Evolutionary conservation across 305 asterid species (phyloP).

Genomic region (Fraxinus platypoda): DNA sequence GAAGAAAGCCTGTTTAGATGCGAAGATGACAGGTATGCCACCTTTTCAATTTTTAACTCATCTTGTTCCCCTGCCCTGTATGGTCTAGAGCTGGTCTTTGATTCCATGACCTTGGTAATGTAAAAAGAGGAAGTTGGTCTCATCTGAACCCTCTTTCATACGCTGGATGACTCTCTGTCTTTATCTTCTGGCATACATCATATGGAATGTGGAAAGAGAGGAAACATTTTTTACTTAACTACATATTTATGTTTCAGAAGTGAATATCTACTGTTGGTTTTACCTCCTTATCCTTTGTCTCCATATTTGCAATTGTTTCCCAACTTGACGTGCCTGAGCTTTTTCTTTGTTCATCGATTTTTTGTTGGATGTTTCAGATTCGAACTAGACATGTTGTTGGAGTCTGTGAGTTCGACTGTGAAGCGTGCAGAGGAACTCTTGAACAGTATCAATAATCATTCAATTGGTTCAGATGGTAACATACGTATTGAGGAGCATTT

Average conservation of each 20-base stretch:
- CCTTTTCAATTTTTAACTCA: not conserved
- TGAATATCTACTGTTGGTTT: not conserved
- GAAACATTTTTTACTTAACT: not conserved
- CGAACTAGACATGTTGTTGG: conserved; percentile 97
- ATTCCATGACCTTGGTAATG: not conserved
- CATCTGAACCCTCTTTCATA: not conserved
- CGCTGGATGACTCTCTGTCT: not conserved
- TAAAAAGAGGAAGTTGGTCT: conserved; percentile 3
- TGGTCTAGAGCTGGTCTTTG: not conserved
- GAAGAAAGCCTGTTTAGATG: conserved; percentile 98
- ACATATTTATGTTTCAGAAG: not conserved
- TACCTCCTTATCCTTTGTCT: not conserved
- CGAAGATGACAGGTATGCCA: conserved; percentile 87
- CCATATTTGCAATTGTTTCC: conserved; percentile 12
- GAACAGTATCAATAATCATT: conserved; percentile 57
- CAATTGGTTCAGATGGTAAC: conserved; percentile 57
- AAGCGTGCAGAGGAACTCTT: conserved; percentile 85
- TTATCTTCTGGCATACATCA: not conserved
- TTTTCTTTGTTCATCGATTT: conserved; percentile 11
- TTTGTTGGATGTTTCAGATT: conserved; percentile 53
- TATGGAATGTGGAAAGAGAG: not conserved
- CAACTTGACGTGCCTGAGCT: not conserved
- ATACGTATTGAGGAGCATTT: conserved; percentile 75
- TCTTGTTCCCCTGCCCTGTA: not conserved
- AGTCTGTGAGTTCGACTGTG: conserved; percentile 79